Evolutionary conservation across 2,329 filamentous ascomycete species (phyloP).

Genomic region (Furcasterigmium sp.): DNA sequence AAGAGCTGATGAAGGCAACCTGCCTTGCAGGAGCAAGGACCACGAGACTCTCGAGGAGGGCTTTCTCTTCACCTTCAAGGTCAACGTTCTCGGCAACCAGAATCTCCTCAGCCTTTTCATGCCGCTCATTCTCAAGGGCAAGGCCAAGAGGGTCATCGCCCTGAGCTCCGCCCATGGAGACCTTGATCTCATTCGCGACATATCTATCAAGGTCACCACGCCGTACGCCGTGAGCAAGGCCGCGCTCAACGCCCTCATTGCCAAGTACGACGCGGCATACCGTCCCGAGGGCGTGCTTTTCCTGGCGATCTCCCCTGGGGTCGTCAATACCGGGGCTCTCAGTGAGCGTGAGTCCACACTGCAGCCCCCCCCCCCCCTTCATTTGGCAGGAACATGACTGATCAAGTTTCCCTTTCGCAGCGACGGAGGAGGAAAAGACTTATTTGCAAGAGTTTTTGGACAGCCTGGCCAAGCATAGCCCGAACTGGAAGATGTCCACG

Average conservation of each 20-base stretch:
- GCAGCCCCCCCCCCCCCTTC: too few relatives aligned
- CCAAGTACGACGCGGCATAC: slow-evolving; percentile 48
- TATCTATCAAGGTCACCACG: slow-evolving; percentile 23
- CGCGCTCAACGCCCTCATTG: slow-evolving; percentile 44
- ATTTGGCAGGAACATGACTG: too few relatives aligned
- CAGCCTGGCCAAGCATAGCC: slow-evolving; percentile 29
- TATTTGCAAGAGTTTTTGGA: slow-evolving; percentile 16
- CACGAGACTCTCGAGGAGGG: slow-evolving; percentile 7
- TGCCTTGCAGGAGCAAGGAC: slow-evolving; percentile 4
- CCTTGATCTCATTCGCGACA: slow-evolving; percentile 30
- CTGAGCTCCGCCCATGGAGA: slow-evolving; percentile 46
- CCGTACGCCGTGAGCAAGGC: slow-evolving; percentile 46
- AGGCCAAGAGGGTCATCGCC: slow-evolving; percentile 47
- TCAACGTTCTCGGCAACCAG: slow-evolving; percentile 47
- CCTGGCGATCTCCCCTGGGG: slow-evolving; percentile 44
- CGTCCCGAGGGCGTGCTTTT: slow-evolving; percentile 45
- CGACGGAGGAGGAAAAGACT: slow-evolving; percentile 19
- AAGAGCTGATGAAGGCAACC: slow-evolving; percentile 25
- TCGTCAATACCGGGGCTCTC: slow-evolving; percentile 36
- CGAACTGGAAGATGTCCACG: slow-evolving; percentile 28
- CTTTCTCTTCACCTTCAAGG: slow-evolving; percentile 28
- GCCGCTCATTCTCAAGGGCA: slow-evolving; percentile 45
- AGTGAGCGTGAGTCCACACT: slow-evolving; percentile 17
- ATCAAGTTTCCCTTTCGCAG: slow-evolving; percentile 40
- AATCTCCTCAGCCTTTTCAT: slow-evolving; percentile 48